Conservation (phyloP, 176 grass and related monocot genomes). For the Areca catechu region DNA sequence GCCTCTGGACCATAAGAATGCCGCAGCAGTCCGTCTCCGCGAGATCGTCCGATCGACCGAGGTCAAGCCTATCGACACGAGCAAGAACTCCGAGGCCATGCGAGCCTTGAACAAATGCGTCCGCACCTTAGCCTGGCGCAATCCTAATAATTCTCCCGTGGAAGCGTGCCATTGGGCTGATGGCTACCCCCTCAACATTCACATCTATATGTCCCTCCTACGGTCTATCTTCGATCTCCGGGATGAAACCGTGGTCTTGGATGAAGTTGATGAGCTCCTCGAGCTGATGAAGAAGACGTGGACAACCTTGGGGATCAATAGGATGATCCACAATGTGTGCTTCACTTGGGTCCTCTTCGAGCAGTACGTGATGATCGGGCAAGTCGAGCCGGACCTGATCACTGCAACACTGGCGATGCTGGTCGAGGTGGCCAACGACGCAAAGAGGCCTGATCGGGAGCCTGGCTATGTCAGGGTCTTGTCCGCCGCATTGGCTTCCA, state of each 20-base stretch:
- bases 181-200: slow-evolving; percentile 65
- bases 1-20: slow-evolving; percentile 18
- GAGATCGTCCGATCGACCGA: slow-evolving; percentile 16
- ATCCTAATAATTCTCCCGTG: slow-evolving; percentile 15
- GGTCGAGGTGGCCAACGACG: slow-evolving; percentile 29
- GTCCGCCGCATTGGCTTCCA: slow-evolving; percentile 27
- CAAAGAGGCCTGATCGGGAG: slow-evolving; percentile 21
- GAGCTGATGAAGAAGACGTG: slow-evolving; percentile 62
- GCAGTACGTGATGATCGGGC: slow-evolving; percentile 39
- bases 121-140: slow-evolving; percentile 29
- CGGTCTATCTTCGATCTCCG: slow-evolving; percentile 40
- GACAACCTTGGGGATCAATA: slow-evolving; percentile 40
- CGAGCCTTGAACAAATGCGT: slow-evolving; percentile 24
- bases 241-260: slow-evolving; percentile 52
- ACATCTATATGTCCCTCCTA: slow-evolving; percentile 53
- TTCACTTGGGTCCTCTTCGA: slow-evolving; percentile 67
- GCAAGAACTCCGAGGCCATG: slow-evolving; percentile 42
- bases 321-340: slow-evolving; percentile 48
- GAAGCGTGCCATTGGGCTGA: slow-evolving; percentile 51
- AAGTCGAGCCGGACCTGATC: slow-evolving; percentile 38
- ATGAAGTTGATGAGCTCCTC: slow-evolving; percentile 62
- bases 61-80: slow-evolving; percentile 24
- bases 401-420: slow-evolving; percentile 47
- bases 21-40: slow-evolving; percentile 20
- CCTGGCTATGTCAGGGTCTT: slow-evolving; percentile 38